Evolutionary conservation across 352 stramenopile species (phyloP), one percentile per base, ranked within the genome.

Genomic region (Phytophthora meadii): DNA sequence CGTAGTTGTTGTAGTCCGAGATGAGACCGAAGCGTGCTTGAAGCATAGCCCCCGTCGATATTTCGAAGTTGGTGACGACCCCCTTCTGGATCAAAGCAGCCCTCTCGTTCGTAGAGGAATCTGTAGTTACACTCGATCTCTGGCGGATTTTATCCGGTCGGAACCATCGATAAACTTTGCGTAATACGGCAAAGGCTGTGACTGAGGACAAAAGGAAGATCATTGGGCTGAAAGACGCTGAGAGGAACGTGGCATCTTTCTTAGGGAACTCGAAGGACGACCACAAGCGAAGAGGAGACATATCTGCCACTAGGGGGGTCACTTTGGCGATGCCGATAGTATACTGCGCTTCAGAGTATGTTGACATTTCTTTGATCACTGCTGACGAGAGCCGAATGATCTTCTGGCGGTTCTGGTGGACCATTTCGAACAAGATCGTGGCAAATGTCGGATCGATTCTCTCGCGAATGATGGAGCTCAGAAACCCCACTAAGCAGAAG

Each of bases 1-100:
- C 54, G 58, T 72, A 77, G 36, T 79, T 77, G 40, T 68, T 67
- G 42, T 74, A 83, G 24, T 75, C 58, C 0, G 57, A 84, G 14
- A 84, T 55, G 32, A 84, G 36, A 8, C 72, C 75, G 19, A 79
- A 64, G 9, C 67, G 58, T 12, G 61, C 48, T 39, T 69, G 68
- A 25, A 76, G 54, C 62, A 65, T 57, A 5, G 68, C 56, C 17
- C 68, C 68, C 0, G 68, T 76, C 4, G 68, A 65, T 34, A 76
- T 40, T 57, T 76, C 68, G 32, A 76, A 76, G 5, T 72, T 76
- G 15, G 62, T 76, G 22, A 55, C 47, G 15, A 57, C 42, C 12
- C 61, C 41, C 2, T 32, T 15, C 24, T 63, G 48, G 0, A 34
- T 40, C 2, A 72, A 42, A 10, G 53, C 45, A 14, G 37, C 37